These are phyloP conservation scores for Starmerella roubikii DNA, from an alignment of 805 yeast species.

Conservation along the genomic window DNA sequence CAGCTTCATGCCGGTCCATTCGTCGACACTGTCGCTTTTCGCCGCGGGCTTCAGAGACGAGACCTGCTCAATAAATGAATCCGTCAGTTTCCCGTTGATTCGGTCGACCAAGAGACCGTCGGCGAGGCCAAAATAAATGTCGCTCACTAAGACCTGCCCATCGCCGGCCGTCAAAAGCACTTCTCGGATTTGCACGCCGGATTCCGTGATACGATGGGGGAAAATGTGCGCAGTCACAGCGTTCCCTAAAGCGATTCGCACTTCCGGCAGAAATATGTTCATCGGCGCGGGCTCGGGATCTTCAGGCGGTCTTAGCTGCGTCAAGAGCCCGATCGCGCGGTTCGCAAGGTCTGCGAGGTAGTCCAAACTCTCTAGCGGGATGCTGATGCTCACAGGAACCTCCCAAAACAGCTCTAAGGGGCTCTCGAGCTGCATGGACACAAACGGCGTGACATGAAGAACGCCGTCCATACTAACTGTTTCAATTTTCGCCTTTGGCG, in stretches of 20 bases:
- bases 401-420: neutral
- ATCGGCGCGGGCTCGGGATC: conserved; percentile 13
- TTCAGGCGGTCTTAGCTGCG: conserved; percentile 9
- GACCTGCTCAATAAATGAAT: neutral
- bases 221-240: conserved; percentile 12
- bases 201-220: conserved; percentile 9
- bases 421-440: neutral
- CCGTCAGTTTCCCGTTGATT: neutral
- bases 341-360: neutral
- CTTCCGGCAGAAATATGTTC: conserved; percentile 15
- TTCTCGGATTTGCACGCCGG: conserved; percentile 10
- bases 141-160: conserved; percentile 12
- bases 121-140: neutral
- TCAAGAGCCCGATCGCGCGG: neutral
- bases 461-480: conserved; percentile 8
- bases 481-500: neutral
- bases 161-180: conserved; percentile 12
- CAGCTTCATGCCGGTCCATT: neutral
- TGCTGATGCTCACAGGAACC: conserved; percentile 4
- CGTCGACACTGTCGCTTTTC: neutral
- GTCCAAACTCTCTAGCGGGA: conserved; percentile 1
- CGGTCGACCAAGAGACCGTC: conserved; percentile 1
- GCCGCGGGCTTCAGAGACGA: neutral
- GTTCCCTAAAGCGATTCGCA: conserved; percentile 12
- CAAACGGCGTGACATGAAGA: conserved; percentile 12